Conservation (phyloP, 495 filamentous ascomycete genomes). For the Penicillium canariense region DNA sequence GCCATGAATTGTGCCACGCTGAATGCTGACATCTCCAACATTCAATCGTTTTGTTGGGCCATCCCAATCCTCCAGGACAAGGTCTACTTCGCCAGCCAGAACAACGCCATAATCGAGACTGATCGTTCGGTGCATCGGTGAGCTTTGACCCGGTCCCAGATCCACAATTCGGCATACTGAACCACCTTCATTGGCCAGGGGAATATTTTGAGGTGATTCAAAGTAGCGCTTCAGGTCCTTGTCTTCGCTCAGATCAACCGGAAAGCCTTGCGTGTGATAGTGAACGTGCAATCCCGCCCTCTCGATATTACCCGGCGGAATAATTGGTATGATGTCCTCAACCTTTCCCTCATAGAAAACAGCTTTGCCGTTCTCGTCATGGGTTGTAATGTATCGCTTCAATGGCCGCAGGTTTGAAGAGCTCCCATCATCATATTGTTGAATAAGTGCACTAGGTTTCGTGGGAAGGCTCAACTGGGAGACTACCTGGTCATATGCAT, state of each 20-base stretch:
- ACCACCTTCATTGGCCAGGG: constrained; percentile 41
- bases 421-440: too few relatives aligned
- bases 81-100: constrained; percentile 61
- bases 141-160: constrained; percentile 52
- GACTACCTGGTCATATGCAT: too few relatives aligned
- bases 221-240: constrained; percentile 33
- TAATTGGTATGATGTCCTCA: constrained; percentile 21
- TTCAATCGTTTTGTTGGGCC: constrained; percentile 55
- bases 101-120: constrained; percentile 66
- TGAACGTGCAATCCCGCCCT: constrained; percentile 46
- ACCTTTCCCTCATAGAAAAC: constrained; percentile 26
- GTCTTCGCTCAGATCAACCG: constrained; percentile 48
- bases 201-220: constrained; percentile 26
- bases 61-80: constrained; percentile 59
- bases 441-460: too few relatives aligned
- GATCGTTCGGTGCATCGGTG: constrained; percentile 63
- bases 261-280: too few relatives aligned
- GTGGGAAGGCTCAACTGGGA: too few relatives aligned
- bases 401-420: too few relatives aligned
- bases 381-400: constrained; percentile 33
- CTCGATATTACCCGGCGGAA: constrained; percentile 26
- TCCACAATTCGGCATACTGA: constrained; percentile 54
- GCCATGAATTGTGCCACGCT: constrained; percentile 65
- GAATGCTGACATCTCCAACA: constrained; percentile 61
- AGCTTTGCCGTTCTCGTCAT: constrained; percentile 35